These are phyloP conservation scores for Pelargonium myrrhifolium DNA, from an alignment of 441 rosid genomes.

Conservation along the genomic window DNA sequence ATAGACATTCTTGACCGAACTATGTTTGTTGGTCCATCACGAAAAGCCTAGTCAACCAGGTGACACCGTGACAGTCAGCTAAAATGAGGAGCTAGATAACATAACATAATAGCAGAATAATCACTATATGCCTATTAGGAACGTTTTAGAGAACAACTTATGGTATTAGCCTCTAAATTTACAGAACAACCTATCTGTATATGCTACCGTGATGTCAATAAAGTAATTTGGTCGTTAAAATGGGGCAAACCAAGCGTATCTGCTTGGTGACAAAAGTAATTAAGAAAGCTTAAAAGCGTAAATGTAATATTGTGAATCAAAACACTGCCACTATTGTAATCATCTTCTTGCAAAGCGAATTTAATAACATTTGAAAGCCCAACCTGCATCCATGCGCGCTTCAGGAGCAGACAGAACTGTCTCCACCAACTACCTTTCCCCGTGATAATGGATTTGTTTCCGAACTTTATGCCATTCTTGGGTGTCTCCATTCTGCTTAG, in stretches of 20 bases:
- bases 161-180: background rate
- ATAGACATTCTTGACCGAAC: conserved; percentile 94
- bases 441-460: conserved; percentile 34
- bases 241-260: background rate
- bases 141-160: conserved; percentile 2
- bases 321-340: background rate
- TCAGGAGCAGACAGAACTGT: conserved; percentile 77
- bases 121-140: conserved; percentile 5
- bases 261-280: background rate
- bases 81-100: conserved; percentile 10
- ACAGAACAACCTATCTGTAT: background rate
- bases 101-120: conserved; percentile 3
- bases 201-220: background rate
- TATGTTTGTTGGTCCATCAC: conserved; percentile 95
- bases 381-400: conserved; percentile 98
- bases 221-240: background rate
- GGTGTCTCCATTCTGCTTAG: conserved; percentile 33
- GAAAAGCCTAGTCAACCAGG: conserved; percentile 58
- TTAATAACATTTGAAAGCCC: conserved; percentile 20
- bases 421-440: conserved; percentile 74
- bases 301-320: background rate
- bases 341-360: background rate
- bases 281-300: background rate
- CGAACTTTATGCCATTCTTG: conserved; percentile 28
- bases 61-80: conserved; percentile 21